Evolutionary conservation across 2,329 filamentous ascomycete species (phyloP), one percentile per base, ranked within the genome.

Genomic region (Mollisiaceae sp.): DNA sequence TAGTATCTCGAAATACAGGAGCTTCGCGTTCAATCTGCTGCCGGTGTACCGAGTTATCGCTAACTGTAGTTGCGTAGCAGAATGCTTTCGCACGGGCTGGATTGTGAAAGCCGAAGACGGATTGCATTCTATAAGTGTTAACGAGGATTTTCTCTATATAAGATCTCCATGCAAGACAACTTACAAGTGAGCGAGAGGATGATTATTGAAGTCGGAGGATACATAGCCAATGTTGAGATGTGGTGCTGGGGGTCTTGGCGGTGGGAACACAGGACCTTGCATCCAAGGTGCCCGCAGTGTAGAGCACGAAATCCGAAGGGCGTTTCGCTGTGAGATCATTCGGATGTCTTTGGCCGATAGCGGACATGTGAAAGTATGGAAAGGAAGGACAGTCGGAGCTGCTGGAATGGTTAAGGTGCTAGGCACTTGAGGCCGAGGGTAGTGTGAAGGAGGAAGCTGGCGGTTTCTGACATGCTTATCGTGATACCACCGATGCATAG

Each of bases 171-270:
- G 18, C 15, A 54, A 18, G 24, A 52, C 15, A 73, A 84, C 80
- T 80, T 70, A 87, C 84, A 99, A 78, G 79, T 99, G 95, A 27
- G 95, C 95, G 39, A 99, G 82, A 4, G 95, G 95, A 76, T 99
- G 95, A 73, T 99, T 99, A 76, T 99, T 99, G 79, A 99, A 99
- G 78, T 99, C 95, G 0, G 95, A 98, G 3, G 95, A 98, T 43
- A 99, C 89, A 77, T 99, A 99, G 56, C 95, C 95, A 66, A 99
- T 88, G 71, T 93, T 94, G n/a, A 99, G 83, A 70, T 90, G 87
- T 0, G 94, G 93, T 52, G 82, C 84, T 1, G 95, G 95, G 1
- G 95, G 94, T 2, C 86, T 78, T 0, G 95, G 95, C 2, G 95
- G 95, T n/a, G 87, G 86, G 73, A 92, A 97, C 0, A 98, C 91